Percentiles rank a stretch among this genome's conserved stretches.
phyloP scores from a whole-genome alignment of 208 protist species.

The Acanthamoeba healyi region DNA sequence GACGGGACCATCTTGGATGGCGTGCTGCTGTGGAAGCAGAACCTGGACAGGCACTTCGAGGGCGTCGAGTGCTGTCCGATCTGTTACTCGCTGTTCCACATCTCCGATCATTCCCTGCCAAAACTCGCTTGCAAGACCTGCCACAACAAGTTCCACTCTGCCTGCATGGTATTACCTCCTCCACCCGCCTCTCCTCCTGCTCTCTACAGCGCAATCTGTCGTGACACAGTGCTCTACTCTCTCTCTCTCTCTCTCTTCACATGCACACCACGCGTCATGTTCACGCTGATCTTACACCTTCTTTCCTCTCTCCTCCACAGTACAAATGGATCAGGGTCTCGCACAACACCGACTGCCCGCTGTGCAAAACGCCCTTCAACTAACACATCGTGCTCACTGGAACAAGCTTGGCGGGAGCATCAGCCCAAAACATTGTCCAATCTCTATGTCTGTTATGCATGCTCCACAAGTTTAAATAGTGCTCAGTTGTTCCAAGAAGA shows the following conservation, averaged over 20 bases:
- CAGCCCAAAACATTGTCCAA: too few species aligned
- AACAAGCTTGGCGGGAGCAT: neutral
- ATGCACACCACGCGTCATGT: too few species aligned
- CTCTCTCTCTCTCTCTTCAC: neutral
- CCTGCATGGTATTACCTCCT: conserved; percentile 75
- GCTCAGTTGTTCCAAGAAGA: too few species aligned
- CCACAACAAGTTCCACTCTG: conserved; percentile 78
- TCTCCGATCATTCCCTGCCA: conserved; percentile 53
- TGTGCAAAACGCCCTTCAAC: conserved; percentile 76
- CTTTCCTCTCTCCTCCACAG: neutral
- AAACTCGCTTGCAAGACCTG: conserved; percentile 74
- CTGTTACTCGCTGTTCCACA: conserved; percentile 74
- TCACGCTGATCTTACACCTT: neutral
- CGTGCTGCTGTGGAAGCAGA: conserved; percentile 72
- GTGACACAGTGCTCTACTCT: too few species aligned
- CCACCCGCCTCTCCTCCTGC: too few species aligned
- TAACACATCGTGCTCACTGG: neutral
- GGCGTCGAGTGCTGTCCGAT: conserved; percentile 77
- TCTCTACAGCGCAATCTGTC: too few species aligned
- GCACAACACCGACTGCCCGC: conserved; percentile 76
- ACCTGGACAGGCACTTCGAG: conserved; percentile 73
- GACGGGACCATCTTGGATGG: conserved; percentile 68
- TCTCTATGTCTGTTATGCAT: too few species aligned
- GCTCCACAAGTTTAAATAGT: too few species aligned
- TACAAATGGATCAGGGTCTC: conserved; percentile 76